Evolutionary conservation across 31 red algal species (phyloP).

Genomic region (Pterothamnion heteromorphum): DNA sequence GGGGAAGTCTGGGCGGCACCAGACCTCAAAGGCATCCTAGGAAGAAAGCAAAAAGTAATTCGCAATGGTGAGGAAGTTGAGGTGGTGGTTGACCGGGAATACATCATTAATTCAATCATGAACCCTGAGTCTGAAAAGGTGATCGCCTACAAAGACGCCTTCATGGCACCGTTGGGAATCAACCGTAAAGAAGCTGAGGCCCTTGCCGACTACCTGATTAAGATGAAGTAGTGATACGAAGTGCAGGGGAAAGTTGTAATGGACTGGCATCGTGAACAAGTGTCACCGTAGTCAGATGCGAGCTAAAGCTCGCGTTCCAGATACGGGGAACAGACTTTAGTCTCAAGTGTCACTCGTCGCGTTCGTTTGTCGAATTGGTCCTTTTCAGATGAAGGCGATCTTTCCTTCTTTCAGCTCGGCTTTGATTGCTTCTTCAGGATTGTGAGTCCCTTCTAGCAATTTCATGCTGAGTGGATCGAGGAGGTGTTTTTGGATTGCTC

Average conservation of each 20-base stretch:
- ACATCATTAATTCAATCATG: background rate
- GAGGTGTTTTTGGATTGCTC: constrained; percentile 65
- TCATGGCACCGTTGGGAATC: background rate
- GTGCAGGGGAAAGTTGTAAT: no score
- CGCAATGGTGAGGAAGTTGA: background rate
- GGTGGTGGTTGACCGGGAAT: background rate
- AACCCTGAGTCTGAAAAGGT: background rate
- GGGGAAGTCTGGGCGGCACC: background rate
- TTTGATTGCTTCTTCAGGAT: no score
- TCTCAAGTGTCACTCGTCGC: no score
- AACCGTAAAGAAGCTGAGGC: background rate
- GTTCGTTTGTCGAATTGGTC: no score
- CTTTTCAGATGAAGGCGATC: no score
- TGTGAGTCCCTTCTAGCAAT: no score
- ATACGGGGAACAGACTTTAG: no score
- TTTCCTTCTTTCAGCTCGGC: no score
- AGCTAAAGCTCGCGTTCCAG: no score
- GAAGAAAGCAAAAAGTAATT: background rate
- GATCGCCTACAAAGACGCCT: background rate
- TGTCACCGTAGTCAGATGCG: no score
- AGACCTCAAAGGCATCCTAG: background rate
- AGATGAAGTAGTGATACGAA: background rate
- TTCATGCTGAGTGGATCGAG: no score
- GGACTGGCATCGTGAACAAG: no score
- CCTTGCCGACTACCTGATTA: background rate